Base-by-base conservation (phyloP, 495 filamentous ascomycete genomes). In the Aspergillus saccharolyticus region DNA sequence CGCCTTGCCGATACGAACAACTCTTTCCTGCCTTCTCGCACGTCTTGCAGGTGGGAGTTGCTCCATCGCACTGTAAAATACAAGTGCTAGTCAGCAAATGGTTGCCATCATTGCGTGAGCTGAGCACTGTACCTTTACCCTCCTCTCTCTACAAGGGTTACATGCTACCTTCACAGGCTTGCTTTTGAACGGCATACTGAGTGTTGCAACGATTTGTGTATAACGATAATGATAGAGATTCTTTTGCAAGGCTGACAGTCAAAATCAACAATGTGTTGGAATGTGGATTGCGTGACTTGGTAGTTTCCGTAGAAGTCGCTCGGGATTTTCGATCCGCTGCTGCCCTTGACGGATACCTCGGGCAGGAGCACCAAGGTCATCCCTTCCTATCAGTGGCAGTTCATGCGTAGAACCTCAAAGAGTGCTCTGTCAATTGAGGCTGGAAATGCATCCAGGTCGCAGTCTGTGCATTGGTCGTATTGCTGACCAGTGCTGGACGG, bases 131-230 rank as follows among this genome's bases (percentile, higher is more conserved):
- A 70, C 67, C 60, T 69, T 70, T n/a, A 69, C 62, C 53, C 69
- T 70, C 19, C 66, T 63, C 42, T 70, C 66, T 15, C 68, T 59
- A 44, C 68, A 70, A 16, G 66, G 44, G 7, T 57, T 49, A 28
- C 68, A 70, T 17, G 68, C 68, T 45, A 62, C 69, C 2, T 62
- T 62, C 44, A 64, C 68, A 62, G 67, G 60, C n/a, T 55, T 69
- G 60, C n/a, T 55, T 64, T 18, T 59, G 54, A 21, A 17, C 10
- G 20, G 52, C 16, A 2, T 22, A 24, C 9, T n/a, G 18, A 4
- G 17, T 10, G 22, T 21, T 44, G 18, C 24, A n/a, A n/a, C n/a
- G n/a, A n/a, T n/a, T n/a, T n/a, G n/a, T n/a, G n/a, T n/a, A n/a
- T n/a, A n/a, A n/a, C n/a, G n/a, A n/a, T n/a, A n/a, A n/a, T n/a